Evolutionary conservation across 768 basidiomycete species (phyloP).

Genomic region (Psilocybe azurescens): DNA sequence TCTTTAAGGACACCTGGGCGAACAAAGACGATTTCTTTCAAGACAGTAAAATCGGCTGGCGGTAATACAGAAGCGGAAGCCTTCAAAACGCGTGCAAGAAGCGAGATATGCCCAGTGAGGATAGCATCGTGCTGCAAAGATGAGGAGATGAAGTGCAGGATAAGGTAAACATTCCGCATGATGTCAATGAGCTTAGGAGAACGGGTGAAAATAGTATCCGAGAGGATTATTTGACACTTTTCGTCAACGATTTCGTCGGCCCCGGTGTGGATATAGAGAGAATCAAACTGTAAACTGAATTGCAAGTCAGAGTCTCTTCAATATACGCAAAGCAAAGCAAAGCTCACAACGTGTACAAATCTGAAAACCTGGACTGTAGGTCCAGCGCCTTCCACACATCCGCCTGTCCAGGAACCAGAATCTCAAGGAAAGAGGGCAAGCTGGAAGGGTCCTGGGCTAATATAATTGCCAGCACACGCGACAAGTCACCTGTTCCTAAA

Average conservation of each 20-base stretch:
- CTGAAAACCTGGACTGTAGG: conserved; percentile 30
- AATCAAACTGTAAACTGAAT: conserved; percentile 16
- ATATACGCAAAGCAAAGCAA: neutral
- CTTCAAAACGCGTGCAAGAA: conserved; percentile 44
- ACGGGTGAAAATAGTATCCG: conserved; percentile 34
- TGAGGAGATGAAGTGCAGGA: conserved; percentile 23
- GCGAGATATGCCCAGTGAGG: conserved; percentile 35
- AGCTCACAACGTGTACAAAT: conserved; percentile 35
- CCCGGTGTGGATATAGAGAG: conserved; percentile 45
- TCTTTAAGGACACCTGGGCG: conserved; percentile 36
- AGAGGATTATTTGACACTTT: conserved; percentile 37
- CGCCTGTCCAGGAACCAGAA: conserved; percentile 45
- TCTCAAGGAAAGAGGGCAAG: conserved; percentile 46
- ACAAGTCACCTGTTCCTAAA: conserved; percentile 41
- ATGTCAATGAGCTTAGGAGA: conserved; percentile 32
- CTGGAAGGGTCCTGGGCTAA: conserved; percentile 46
- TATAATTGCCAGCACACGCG: conserved; percentile 44
- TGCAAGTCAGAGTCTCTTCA: neutral
- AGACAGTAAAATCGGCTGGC: conserved; percentile 30
- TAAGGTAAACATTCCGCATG: conserved; percentile 23
- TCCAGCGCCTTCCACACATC: conserved; percentile 48
- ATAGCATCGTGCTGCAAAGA: conserved; percentile 22
- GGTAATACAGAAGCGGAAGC: conserved; percentile 32
- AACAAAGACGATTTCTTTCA: conserved; percentile 49
- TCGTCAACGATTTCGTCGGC: conserved; percentile 30